Evolutionary conservation across 371 early-diverging fungal species (phyloP).

Genomic region (Vairimorpha ceranae): DNA sequence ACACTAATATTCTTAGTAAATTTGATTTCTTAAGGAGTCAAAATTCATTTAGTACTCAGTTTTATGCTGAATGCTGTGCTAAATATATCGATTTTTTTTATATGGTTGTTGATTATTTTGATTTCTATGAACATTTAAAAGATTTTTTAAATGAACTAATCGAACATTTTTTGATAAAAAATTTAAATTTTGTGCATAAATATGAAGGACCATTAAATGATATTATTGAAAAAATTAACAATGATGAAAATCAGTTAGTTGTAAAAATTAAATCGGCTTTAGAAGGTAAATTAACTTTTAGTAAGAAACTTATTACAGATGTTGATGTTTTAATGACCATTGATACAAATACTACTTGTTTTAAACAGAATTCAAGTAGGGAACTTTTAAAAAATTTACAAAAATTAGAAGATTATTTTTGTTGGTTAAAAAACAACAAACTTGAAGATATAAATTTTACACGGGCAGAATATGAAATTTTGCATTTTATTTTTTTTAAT

Average conservation of each 20-base stretch:
- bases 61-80: conserved; percentile 22
- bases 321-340: neutral
- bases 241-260: conserved; percentile 24
- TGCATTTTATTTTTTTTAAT: conserved; percentile 1
- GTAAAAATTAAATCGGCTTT: conserved; percentile 1
- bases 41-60: conserved; percentile 12
- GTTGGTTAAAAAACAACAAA: conserved; percentile 6
- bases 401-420: conserved; percentile 15
- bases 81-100: conserved; percentile 27
- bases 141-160: conserved; percentile 25
- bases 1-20: neutral
- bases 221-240: conserved; percentile 6
- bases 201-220: conserved; percentile 22
- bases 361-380: conserved; percentile 9
- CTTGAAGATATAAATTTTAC: neutral
- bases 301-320: no score
- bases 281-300: neutral
- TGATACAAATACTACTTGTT: neutral
- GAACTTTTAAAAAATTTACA: conserved; percentile 8
- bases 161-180: neutral
- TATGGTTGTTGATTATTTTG: conserved; percentile 43
- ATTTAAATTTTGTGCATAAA: conserved; percentile 1
- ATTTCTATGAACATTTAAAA: conserved; percentile 17
- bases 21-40: conserved; percentile 16
- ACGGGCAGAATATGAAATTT: neutral